These are phyloP conservation scores for Coniochaeta hoffmannii DNA, from an alignment of 2,329 filamentous ascomycete species.

Conservation along the genomic window DNA sequence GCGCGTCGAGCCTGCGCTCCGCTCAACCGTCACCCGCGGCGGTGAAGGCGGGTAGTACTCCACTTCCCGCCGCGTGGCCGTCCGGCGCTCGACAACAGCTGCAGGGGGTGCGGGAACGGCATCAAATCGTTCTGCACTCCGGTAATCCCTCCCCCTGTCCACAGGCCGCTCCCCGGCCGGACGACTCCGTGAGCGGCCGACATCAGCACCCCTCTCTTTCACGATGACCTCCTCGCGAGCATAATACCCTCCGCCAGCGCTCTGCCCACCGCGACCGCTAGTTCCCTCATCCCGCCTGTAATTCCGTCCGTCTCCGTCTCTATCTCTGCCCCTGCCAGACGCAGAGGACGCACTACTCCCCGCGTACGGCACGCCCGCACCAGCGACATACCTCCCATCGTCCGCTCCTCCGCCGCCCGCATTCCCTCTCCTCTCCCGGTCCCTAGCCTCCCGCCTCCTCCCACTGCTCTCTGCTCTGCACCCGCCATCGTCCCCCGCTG, in stretches of 20 bases:
- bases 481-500: too few relatives aligned
- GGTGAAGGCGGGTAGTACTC: constrained; percentile 8
- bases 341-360: not conserved
- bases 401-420: not conserved
- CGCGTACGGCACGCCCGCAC: not conserved
- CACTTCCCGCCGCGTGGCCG: not conserved
- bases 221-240: not conserved
- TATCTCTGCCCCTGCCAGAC: not conserved
- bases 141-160: not conserved
- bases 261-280: not conserved
- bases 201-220: not conserved
- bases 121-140: not conserved
- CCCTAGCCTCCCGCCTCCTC: not conserved
- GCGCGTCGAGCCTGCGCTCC: not conserved
- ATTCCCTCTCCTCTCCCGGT: not conserved
- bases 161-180: not conserved
- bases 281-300: not conserved
- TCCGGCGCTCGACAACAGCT: constrained; percentile 1
- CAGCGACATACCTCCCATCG: not conserved
- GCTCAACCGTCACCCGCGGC: constrained; percentile 1
- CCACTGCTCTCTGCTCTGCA: not conserved
- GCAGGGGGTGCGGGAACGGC: not conserved
- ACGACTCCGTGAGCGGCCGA: not conserved
- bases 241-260: not conserved
- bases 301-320: not conserved